phyloP scores from a whole-genome alignment of 305 asterid species.

The Ruellia speciosa region DNA sequence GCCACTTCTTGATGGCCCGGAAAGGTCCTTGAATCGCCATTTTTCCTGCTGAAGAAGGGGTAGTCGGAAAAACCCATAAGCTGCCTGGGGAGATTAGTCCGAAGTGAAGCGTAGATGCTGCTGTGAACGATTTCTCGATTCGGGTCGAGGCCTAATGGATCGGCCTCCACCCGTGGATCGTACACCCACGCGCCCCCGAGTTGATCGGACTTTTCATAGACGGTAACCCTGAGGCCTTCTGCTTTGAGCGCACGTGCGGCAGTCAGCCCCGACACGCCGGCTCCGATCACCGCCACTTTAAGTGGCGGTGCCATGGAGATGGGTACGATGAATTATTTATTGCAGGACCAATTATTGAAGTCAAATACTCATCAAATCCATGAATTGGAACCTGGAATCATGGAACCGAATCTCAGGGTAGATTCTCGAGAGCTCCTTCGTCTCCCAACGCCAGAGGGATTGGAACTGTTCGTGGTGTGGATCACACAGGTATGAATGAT shows the following conservation, averaged over 20 bases:
- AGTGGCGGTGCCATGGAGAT: slow-evolving; percentile 25
- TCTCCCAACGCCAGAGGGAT: too few species aligned
- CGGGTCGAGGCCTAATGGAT: slow-evolving; percentile 52
- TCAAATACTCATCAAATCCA: too few species aligned
- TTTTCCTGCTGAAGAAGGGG: slow-evolving; percentile 26
- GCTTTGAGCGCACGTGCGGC: slow-evolving; percentile 42
- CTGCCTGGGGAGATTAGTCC: slow-evolving; percentile 50
- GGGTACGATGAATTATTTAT: background rate
- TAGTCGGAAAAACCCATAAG: slow-evolving; percentile 53
- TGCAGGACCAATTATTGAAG: too few species aligned
- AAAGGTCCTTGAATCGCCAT: slow-evolving; percentile 28
- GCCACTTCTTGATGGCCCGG: slow-evolving; percentile 60
- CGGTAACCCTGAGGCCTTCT: slow-evolving; percentile 34
- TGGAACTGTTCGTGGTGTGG: too few species aligned
- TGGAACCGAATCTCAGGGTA: too few species aligned
- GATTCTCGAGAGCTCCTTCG: too few species aligned
- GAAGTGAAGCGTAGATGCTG: slow-evolving; percentile 45
- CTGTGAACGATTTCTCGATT: slow-evolving; percentile 40
- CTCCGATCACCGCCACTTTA: slow-evolving; percentile 68
- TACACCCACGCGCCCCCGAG: slow-evolving; percentile 64
- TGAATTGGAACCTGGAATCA: too few species aligned
- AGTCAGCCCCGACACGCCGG: slow-evolving; percentile 52
- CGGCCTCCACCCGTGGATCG: slow-evolving; percentile 45
- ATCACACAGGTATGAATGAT: too few species aligned
- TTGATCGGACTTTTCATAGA: slow-evolving; percentile 45